Conservation (phyloP, 176 grass and related monocot genomes). For the Paspalum vaginatum region DNA sequence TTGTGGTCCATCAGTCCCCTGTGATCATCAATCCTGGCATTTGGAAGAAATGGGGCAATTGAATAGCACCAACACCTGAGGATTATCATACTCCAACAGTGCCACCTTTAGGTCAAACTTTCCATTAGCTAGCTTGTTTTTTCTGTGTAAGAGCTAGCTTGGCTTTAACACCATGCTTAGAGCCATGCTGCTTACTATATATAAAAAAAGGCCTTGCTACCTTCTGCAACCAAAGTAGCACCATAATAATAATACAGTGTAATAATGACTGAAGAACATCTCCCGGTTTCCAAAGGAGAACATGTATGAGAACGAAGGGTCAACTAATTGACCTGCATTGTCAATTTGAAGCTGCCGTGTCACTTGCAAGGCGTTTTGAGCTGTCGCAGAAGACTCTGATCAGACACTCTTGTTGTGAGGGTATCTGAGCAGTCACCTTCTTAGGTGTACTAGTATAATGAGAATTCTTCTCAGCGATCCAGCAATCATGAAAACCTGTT, state of each 20-base stretch:
- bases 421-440: background rate
- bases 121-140: constrained; percentile 40
- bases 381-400: background rate
- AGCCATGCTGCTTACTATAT: constrained; percentile 26
- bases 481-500: background rate
- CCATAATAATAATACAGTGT: background rate
- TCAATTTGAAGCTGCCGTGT: constrained; percentile 24
- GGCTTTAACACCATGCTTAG: constrained; percentile 37
- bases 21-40: constrained; percentile 24
- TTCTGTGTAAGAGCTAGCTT: background rate
- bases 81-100: constrained; percentile 12
- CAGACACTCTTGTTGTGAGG: background rate
- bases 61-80: constrained; percentile 45
- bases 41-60: constrained; percentile 18
- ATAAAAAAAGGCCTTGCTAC: background rate
- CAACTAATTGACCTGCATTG: constrained; percentile 50
- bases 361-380: constrained; percentile 16
- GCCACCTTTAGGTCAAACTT: constrained; percentile 37
- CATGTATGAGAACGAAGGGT: constrained; percentile 10
- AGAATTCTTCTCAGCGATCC: background rate
- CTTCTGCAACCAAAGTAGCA: constrained; percentile 15
- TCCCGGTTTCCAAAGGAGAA: constrained; percentile 26
- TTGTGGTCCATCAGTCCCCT: constrained; percentile 29
- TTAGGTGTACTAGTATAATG: too few species aligned
- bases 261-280: constrained; percentile 45